phyloP scores from a whole-genome alignment of 192 early-diverging fungal genomes.

The Podila minutissima region DNA sequence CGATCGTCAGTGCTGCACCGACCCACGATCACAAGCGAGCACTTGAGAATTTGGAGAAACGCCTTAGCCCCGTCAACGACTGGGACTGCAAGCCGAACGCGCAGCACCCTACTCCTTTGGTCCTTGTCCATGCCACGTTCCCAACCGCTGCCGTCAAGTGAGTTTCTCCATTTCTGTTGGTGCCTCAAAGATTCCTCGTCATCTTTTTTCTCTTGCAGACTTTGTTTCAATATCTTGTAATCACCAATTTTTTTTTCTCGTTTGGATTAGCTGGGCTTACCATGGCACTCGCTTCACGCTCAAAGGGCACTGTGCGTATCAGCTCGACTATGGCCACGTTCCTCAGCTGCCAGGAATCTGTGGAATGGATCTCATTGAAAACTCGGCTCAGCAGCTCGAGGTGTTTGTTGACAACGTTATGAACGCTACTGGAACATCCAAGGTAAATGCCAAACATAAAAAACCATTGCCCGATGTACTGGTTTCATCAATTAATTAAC shows the following conservation, averaged over 20 bases:
- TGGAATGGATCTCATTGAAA: constrained; percentile 8
- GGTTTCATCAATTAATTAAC: too few species aligned
- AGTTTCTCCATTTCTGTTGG: not conserved
- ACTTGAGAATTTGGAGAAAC: not conserved
- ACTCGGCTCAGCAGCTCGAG: not conserved
- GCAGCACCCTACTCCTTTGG: not conserved
- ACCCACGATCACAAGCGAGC: not conserved
- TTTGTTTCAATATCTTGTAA: too few species aligned
- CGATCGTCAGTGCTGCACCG: not conserved
- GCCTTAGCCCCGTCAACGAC: not conserved
- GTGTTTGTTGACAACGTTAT: constrained; percentile 11
- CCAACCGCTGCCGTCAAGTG: not conserved
- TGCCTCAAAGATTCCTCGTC: not conserved
- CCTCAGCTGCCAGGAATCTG: not conserved
- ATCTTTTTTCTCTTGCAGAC: too few species aligned
- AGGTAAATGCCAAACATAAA: not conserved
- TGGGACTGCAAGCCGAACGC: not conserved
- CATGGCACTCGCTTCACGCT: constrained; percentile 1
- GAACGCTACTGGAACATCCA: not conserved
- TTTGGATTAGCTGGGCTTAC: constrained; percentile 2
- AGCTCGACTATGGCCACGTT: constrained; percentile 2
- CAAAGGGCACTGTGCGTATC: constrained; percentile 9
- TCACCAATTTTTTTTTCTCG: too few species aligned
- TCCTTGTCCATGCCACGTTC: not conserved
- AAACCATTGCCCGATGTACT: not conserved